A percentile compares a stretch with the other conserved stretches of the same genome.
phyloP scores from a whole-genome alignment of 768 basidiomycete species.

The Leccinum fibrillosum region DNA sequence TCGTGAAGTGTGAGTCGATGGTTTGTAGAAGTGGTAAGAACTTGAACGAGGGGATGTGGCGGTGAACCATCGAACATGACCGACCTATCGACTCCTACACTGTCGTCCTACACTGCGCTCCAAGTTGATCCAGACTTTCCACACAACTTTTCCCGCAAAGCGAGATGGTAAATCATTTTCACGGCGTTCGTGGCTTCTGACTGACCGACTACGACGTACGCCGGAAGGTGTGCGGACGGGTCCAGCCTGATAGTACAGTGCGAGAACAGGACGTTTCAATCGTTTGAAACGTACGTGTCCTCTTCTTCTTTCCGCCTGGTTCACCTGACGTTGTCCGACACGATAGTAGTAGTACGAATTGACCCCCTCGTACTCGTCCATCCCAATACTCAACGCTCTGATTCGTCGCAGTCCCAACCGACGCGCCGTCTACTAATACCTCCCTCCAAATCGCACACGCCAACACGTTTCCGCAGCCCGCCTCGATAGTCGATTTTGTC shows the following conservation, averaged over 20 bases:
- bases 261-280: constrained; percentile 65
- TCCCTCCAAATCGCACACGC: constrained; percentile 8
- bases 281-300: constrained; percentile 43
- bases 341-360: not conserved
- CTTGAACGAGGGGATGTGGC: too few species aligned
- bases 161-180: constrained; percentile 46
- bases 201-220: not conserved
- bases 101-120: constrained; percentile 14
- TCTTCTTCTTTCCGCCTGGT: not conserved
- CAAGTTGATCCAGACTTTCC: constrained; percentile 21
- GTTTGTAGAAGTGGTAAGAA: not conserved
- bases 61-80: not conserved
- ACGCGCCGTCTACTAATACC: not conserved
- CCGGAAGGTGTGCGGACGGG: constrained; percentile 73
- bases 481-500: constrained; percentile 70
- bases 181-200: not conserved
- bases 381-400: not conserved
- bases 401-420: not conserved
- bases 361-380: not conserved
- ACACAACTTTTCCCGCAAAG: constrained; percentile 51
- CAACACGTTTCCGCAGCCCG: constrained; percentile 48
- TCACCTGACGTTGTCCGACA: not conserved
- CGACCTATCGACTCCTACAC: constrained; percentile 6
- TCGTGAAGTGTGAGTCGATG: too few species aligned
- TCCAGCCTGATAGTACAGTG: constrained; percentile 62